Conservation (phyloP, 495 filamentous ascomycete species). For the Pyronema domesticum region DNA sequence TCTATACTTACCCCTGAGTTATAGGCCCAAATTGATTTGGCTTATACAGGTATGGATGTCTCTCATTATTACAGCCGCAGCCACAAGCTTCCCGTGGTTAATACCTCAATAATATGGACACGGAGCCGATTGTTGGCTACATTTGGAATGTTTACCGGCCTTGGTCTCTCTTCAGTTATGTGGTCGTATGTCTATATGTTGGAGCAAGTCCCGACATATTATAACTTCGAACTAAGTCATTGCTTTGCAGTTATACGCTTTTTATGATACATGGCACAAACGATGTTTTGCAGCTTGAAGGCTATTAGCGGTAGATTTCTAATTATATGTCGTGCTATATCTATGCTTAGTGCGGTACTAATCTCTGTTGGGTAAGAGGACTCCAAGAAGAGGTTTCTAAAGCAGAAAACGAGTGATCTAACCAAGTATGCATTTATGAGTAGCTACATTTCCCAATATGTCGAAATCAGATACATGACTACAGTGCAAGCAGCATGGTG, state of each 20-base stretch:
- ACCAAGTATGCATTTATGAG: no score
- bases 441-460: slow-evolving; percentile 11
- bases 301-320: background rate
- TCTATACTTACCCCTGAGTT: background rate
- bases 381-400: no score
- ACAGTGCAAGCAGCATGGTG: slow-evolving; percentile 6
- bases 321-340: background rate
- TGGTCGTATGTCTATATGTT: slow-evolving; percentile 13
- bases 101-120: background rate
- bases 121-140: slow-evolving; percentile 5
- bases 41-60: background rate
- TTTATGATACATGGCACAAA: background rate
- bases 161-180: slow-evolving; percentile 5
- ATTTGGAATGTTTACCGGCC: slow-evolving; percentile 8
- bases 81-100: slow-evolving; percentile 7
- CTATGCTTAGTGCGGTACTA: background rate
- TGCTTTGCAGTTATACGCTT: background rate
- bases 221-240: background rate
- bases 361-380: background rate
- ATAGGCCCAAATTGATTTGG: background rate
- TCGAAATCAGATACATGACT: slow-evolving; percentile 2
- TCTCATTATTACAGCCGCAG: slow-evolving; percentile 9
- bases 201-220: slow-evolving; percentile 1
- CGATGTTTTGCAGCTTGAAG: background rate
- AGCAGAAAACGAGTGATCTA: no score